These are phyloP conservation scores for Saccharomyces hybrid DNA, from an alignment of 1,139 yeast genomes.

Conservation along the genomic window DNA sequence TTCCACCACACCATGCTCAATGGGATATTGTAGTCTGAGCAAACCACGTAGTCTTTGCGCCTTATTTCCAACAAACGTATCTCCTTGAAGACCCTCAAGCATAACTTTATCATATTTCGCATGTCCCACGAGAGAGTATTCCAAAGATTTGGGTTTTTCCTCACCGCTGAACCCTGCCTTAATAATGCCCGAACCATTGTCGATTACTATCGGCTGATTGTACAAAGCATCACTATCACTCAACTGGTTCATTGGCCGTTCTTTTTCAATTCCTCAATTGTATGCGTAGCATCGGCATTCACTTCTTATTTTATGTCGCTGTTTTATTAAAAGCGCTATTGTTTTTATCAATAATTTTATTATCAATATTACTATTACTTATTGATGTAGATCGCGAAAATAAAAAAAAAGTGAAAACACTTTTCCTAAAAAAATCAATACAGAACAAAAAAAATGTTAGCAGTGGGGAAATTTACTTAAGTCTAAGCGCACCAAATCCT, in stretches of 20 bases:
- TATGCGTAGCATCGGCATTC: too few species aligned
- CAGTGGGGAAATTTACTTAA: too few species aligned
- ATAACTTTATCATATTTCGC: constrained; percentile 79
- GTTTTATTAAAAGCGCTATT: too few species aligned
- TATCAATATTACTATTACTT: too few species aligned
- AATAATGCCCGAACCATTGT: constrained; percentile 85
- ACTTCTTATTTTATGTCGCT: too few species aligned
- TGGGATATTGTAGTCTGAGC: constrained; percentile 60
- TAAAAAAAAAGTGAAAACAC: too few species aligned
- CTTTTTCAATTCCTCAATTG: too few species aligned
- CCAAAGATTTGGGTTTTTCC: constrained; percentile 57
- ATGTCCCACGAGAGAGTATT: constrained; percentile 55
- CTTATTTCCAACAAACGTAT: constrained; percentile 60
- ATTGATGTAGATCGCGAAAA: too few species aligned
- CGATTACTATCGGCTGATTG: constrained; percentile 88
- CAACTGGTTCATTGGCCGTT: neutral
- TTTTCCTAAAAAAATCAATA: too few species aligned
- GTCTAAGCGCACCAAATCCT: too few species aligned
- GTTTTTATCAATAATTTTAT: too few species aligned
- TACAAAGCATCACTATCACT: constrained; percentile 26
- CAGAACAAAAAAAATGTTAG: too few species aligned
- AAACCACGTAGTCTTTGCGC: constrained; percentile 77
- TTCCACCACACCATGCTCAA: constrained; percentile 69
- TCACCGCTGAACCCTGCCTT: constrained; percentile 95
- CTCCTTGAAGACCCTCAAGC: constrained; percentile 68